Conservation (phyloP, 1,284 basidiomycete genomes). For the Bjerkandera adusta region DNA sequence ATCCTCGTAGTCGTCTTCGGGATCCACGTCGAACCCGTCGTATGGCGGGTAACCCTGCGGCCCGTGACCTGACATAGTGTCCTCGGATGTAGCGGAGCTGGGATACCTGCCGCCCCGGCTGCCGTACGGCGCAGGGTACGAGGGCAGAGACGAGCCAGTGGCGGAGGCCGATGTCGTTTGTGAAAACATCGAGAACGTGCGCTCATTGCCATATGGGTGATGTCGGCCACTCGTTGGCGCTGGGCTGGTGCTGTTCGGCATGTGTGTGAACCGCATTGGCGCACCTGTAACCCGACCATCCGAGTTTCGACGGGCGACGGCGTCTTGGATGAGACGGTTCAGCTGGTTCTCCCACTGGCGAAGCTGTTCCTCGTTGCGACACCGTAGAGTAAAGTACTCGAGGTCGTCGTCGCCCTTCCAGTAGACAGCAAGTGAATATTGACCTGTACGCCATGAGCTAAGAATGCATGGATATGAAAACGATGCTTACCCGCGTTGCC, state of each 20-base stretch:
- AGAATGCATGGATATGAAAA: neutral
- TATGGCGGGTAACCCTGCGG: conserved; percentile 60
- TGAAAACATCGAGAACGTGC: conserved; percentile 26
- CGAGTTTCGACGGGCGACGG: conserved; percentile 58
- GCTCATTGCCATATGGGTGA: conserved; percentile 20
- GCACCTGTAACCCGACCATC: conserved; percentile 51
- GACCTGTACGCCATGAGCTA: conserved; percentile 25
- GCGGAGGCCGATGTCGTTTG: conserved; percentile 20
- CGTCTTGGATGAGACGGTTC: conserved; percentile 80
- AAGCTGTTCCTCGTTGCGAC: conserved; percentile 91
- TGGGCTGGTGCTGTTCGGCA: conserved; percentile 45
- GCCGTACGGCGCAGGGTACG: conserved; percentile 34
- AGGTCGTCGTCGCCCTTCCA: conserved; percentile 93
- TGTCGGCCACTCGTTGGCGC: conserved; percentile 26
- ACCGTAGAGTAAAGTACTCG: conserved; percentile 93
- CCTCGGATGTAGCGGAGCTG: conserved; percentile 23
- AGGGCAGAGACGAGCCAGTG: conserved; percentile 12
- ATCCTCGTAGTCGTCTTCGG: conserved; percentile 74
- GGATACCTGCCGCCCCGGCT: conserved; percentile 33
- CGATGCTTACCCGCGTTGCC: conserved; percentile 56
- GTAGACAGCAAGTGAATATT: conserved; percentile 81
- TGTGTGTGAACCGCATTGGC: conserved; percentile 36
- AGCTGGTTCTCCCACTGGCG: conserved; percentile 91
- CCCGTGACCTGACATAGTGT: conserved; percentile 32
- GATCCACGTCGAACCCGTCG: conserved; percentile 64